A percentile compares a stretch with the other conserved stretches of the same genome.
These are phyloP conservation scores for Nematodospora anomalae DNA, from an alignment of 1,139 yeast species.

Conservation along the genomic window DNA sequence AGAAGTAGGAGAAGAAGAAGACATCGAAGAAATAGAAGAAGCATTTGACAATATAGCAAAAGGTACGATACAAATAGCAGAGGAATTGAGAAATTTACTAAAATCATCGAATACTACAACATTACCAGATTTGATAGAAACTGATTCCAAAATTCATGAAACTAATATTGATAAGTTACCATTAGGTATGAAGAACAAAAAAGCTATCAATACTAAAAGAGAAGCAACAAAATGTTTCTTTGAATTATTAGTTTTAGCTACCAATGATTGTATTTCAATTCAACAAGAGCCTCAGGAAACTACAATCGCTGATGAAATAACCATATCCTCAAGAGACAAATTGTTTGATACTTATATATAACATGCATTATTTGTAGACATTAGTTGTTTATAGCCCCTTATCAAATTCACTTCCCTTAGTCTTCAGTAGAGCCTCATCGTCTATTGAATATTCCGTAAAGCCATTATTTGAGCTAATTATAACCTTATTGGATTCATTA, in stretches of 20 bases:
- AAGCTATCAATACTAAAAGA: slow-evolving; percentile 41
- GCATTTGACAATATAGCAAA: slow-evolving; percentile 22
- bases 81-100: slow-evolving; percentile 43
- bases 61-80: slow-evolving; percentile 59
- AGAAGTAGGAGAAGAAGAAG: slow-evolving; percentile 15
- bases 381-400: slow-evolving; percentile 10
- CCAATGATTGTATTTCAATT: slow-evolving; percentile 67
- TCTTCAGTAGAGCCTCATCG: slow-evolving; percentile 5
- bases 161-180: slow-evolving; percentile 21
- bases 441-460: slow-evolving; percentile 8
- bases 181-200: slow-evolving; percentile 26
- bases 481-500: slow-evolving; percentile 22
- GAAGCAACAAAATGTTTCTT: slow-evolving; percentile 79
- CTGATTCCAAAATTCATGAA: slow-evolving; percentile 28
- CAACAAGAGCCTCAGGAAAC: slow-evolving; percentile 43
- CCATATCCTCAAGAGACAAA: slow-evolving; percentile 50
- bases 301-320: slow-evolving; percentile 60
- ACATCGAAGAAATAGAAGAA: slow-evolving; percentile 16
- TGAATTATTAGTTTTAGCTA: slow-evolving; percentile 79
- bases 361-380: not conserved
- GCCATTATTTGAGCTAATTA: slow-evolving; percentile 6
- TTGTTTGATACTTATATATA: slow-evolving; percentile 47
- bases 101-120: slow-evolving; percentile 20
- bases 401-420: slow-evolving; percentile 11
- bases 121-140: slow-evolving; percentile 44